phyloP scores from a whole-genome alignment of 2,329 filamentous ascomycete species.

The Penicillium sp. region DNA sequence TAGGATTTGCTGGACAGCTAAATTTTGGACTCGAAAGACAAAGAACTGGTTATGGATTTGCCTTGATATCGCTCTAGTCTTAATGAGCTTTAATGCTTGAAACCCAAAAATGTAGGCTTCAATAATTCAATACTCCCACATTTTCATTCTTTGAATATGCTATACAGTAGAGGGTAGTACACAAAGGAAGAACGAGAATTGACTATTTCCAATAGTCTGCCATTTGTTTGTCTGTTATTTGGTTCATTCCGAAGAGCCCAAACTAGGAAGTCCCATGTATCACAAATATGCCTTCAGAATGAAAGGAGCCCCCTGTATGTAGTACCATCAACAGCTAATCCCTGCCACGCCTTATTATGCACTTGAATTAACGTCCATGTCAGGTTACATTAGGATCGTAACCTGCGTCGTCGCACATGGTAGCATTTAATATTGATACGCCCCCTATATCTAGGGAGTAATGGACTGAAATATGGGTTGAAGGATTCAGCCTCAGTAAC shows the following conservation, averaged over 20 bases:
- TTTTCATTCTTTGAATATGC: not conserved
- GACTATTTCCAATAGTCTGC: not conserved
- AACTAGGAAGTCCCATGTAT: not conserved
- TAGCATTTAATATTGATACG: not conserved
- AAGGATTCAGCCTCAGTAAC: not conserved
- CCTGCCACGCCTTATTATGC: not conserved
- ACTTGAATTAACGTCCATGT: not conserved
- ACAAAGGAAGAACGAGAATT: not conserved
- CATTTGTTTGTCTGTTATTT: not conserved
- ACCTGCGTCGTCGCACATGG: not conserved
- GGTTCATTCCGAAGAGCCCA: not conserved
- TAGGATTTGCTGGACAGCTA: not conserved
- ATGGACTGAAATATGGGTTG: not conserved
- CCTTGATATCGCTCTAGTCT: not conserved
- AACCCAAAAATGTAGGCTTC: not conserved
- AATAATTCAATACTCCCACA: not conserved
- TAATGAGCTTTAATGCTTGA: not conserved
- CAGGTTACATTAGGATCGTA: slow-evolving; percentile 3
- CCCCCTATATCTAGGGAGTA: not conserved
- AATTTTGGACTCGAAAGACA: not conserved
- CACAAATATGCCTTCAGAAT: not conserved
- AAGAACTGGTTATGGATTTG: not conserved
- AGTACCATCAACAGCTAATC: not conserved
- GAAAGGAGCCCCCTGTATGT: not conserved
- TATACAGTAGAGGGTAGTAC: too few relatives aligned